Evolutionary conservation across 2,329 filamentous ascomycete species (phyloP).

Genomic region (Paracoccidioides lutzii): DNA sequence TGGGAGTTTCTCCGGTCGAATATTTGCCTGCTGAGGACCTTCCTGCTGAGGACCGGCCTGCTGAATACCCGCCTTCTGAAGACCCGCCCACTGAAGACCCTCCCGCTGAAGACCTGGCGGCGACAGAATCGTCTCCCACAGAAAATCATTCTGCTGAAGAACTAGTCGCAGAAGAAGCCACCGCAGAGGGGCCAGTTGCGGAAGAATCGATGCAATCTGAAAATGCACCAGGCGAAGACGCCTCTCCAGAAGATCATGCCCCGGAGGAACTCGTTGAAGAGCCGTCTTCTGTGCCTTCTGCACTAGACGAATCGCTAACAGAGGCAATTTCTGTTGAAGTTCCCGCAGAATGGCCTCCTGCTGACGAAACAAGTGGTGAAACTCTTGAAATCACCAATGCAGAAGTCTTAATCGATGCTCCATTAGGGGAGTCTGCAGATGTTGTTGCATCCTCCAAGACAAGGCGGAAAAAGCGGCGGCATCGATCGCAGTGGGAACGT

Average conservation of each 20-base stretch:
- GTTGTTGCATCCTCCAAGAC: slow-evolving; percentile 3
- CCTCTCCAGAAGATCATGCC: not conserved
- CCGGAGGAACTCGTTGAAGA: not conserved
- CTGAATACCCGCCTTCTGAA: slow-evolving; percentile 7
- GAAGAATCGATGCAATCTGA: slow-evolving; percentile 6
- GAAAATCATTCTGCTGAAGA: slow-evolving; percentile 10
- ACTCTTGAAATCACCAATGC: not conserved
- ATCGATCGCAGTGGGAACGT: slow-evolving; percentile 18
- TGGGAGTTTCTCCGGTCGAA: no score
- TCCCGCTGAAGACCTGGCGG: slow-evolving; percentile 7
- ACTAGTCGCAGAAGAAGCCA: slow-evolving; percentile 6
- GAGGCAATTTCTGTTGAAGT: not conserved
- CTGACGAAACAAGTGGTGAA: not conserved
- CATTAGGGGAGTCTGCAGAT: slow-evolving; percentile 3
- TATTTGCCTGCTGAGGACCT: not conserved
- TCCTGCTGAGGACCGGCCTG: slow-evolving; percentile 5
- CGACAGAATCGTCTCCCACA: not conserved
- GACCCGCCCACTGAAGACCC: slow-evolving; percentile 13
- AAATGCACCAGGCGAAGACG: slow-evolving; percentile 6
- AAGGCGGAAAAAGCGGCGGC: slow-evolving; percentile 20
- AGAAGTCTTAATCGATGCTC: not conserved
- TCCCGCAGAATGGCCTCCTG: not conserved
- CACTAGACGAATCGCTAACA: slow-evolving; percentile 7
- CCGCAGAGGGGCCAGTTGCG: slow-evolving; percentile 1
- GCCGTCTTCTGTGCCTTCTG: slow-evolving; percentile 1